Evolutionary conservation across 2,329 filamentous ascomycete genomes (phyloP).

Genomic region (Arthrobotrys musiformis): DNA sequence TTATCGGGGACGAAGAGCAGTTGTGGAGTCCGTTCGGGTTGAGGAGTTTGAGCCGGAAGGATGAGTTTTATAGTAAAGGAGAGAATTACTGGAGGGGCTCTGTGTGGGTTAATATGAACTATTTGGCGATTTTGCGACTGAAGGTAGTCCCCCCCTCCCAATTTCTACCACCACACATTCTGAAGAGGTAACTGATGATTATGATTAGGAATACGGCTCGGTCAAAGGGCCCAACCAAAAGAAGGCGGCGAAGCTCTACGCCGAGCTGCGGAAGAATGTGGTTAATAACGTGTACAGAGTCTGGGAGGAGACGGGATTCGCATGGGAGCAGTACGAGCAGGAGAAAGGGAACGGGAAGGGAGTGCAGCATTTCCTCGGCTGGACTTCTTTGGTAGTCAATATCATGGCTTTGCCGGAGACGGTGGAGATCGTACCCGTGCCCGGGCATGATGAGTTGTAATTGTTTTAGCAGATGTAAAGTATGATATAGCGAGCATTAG

Average conservation of each 20-base stretch:
- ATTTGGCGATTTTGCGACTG: slow-evolving; percentile 81
- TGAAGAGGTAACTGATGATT: background rate
- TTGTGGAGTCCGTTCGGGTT: slow-evolving; percentile 93
- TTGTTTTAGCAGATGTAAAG: background rate
- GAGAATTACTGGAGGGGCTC: slow-evolving; percentile 98
- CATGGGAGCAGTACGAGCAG: slow-evolving; percentile 98
- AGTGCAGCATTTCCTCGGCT: slow-evolving; percentile 97
- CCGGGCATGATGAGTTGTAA: slow-evolving; percentile 67
- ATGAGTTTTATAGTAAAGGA: slow-evolving; percentile 83
- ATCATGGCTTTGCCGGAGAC: slow-evolving; percentile 91
- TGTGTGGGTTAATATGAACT: slow-evolving; percentile 97
- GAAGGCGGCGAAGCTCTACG: slow-evolving; percentile 79
- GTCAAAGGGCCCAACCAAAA: slow-evolving; percentile 73
- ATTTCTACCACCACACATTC: background rate
- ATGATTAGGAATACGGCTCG: slow-evolving; percentile 65
- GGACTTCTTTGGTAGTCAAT: slow-evolving; percentile 98
- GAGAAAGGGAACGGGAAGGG: slow-evolving; percentile 93
- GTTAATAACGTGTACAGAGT: slow-evolving; percentile 87
- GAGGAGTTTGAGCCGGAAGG: slow-evolving; percentile 84
- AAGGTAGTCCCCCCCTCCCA: no score
- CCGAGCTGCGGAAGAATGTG: slow-evolving; percentile 79
- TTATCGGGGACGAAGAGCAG: slow-evolving; percentile 82
- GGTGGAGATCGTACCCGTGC: slow-evolving; percentile 61
- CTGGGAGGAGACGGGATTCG: slow-evolving; percentile 93
- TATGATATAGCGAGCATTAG: background rate